Conservation (phyloP, 148 eudicot genomes). For the Suaeda aralocaspica region DNA sequence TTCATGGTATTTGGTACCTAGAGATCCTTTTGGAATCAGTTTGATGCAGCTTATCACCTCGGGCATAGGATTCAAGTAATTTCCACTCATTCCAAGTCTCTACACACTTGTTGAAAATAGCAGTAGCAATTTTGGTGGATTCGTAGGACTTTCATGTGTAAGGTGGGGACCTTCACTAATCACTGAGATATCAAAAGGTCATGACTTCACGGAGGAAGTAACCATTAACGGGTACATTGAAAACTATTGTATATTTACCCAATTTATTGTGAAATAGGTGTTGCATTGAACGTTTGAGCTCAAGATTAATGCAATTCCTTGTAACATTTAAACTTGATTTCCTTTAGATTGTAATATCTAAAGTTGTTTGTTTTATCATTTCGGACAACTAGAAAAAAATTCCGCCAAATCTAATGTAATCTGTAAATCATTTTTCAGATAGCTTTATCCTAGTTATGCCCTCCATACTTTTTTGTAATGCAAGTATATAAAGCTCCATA, state of each 20-base stretch:
- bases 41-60: neutral
- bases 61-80: neutral
- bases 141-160: neutral
- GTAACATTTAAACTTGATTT: too few relatives aligned
- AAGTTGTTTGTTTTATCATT: too few relatives aligned
- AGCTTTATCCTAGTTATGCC: too few relatives aligned
- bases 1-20: neutral
- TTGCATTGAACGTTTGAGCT: neutral
- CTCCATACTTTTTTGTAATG: too few relatives aligned
- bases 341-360: too few relatives aligned
- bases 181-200: neutral
- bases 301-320: too few relatives aligned
- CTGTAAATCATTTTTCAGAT: too few relatives aligned
- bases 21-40: conserved; percentile 4
- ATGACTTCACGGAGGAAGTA: neutral
- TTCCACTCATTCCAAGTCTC: neutral
- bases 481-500: too few relatives aligned
- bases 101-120: neutral
- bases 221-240: neutral
- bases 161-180: too few relatives aligned
- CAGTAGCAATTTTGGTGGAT: conserved; percentile 3
- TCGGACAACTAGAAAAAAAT: neutral
- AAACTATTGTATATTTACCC: neutral
- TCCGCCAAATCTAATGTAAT: neutral
- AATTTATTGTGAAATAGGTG: neutral